These are phyloP conservation scores for Phytophthora lateralis DNA, from an alignment of 352 stramenopile genomes.

Conservation along the genomic window DNA sequence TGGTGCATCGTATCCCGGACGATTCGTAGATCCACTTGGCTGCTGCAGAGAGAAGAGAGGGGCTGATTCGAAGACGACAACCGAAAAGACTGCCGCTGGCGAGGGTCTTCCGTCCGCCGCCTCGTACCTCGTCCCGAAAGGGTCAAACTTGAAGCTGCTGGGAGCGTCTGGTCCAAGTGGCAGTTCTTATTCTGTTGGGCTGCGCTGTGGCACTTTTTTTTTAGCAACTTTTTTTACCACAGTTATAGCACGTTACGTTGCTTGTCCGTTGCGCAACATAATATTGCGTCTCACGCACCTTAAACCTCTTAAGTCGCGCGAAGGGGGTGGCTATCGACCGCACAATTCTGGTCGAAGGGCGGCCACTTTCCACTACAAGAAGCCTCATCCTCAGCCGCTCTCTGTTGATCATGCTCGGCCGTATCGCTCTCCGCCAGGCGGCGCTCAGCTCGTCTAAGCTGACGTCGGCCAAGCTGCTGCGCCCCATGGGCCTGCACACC, in stretches of 20 bases:
- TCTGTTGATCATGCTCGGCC: conserved; percentile 64
- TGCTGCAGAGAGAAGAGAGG: neutral
- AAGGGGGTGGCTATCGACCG: conserved; percentile 28
- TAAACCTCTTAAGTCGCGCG: conserved; percentile 15
- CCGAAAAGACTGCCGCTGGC: neutral
- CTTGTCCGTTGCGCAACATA: neutral
- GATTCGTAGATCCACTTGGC: neutral
- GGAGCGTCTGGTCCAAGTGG: neutral
- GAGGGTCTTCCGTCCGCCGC: neutral
- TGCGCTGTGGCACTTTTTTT: too few relatives aligned
- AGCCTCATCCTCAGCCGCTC: neutral
- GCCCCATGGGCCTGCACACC: conserved; percentile 61
- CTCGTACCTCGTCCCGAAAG: neutral
- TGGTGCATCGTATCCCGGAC: neutral
- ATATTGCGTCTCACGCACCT: neutral
- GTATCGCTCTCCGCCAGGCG: conserved; percentile 72
- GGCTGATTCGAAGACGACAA: neutral
- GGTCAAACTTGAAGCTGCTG: neutral
- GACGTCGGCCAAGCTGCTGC: conserved; percentile 43
- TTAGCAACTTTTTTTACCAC: too few relatives aligned
- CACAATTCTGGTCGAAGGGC: conserved; percentile 6
- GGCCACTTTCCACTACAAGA: conserved; percentile 14
- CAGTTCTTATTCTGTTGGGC: too few relatives aligned
- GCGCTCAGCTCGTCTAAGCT: conserved; percentile 58
- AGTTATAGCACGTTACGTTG: too few relatives aligned